These are phyloP conservation scores for Xylariaceae sp. DNA, from an alignment of 2,329 filamentous ascomycete species.

Conservation along the genomic window DNA sequence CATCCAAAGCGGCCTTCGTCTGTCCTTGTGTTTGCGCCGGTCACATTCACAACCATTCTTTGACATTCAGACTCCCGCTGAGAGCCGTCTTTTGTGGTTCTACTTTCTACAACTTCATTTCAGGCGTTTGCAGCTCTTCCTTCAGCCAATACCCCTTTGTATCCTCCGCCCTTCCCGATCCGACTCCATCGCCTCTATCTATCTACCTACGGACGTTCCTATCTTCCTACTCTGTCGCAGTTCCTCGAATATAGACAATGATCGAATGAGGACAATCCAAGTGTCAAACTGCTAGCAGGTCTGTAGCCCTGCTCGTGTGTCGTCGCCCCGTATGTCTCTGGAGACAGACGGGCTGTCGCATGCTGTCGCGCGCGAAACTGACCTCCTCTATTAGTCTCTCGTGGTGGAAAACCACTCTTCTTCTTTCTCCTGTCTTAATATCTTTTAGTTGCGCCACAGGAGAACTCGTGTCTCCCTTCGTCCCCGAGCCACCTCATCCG, in stretches of 20 bases:
- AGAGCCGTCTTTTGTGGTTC: not conserved
- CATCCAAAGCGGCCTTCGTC: not conserved
- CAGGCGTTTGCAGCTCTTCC: slow-evolving; percentile 6
- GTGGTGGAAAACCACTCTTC: not conserved
- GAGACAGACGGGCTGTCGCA: not conserved
- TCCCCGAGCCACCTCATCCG: not conserved
- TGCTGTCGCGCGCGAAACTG: not conserved
- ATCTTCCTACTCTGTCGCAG: not conserved
- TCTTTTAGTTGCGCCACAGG: not conserved
- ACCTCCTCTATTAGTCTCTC: not conserved
- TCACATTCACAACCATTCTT: not conserved
- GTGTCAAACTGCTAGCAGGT: slow-evolving; percentile 2
- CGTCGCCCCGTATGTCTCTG: not conserved
- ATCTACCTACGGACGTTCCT: too few species aligned
- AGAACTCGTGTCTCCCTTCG: not conserved
- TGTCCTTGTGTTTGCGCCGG: not conserved
- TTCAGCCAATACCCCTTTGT: slow-evolving; percentile 20
- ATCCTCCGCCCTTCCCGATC: slow-evolving; percentile 10
- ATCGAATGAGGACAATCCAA: not conserved
- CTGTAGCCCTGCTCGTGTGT: not conserved
- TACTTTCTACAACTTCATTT: not conserved
- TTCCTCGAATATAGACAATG: not conserved
- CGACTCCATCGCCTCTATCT: slow-evolving; percentile 1
- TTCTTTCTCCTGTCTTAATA: not conserved
- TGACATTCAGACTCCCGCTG: not conserved